Evolutionary conservation across 257 asterid genomes (phyloP).

Genomic region (Capsicum chinense): DNA sequence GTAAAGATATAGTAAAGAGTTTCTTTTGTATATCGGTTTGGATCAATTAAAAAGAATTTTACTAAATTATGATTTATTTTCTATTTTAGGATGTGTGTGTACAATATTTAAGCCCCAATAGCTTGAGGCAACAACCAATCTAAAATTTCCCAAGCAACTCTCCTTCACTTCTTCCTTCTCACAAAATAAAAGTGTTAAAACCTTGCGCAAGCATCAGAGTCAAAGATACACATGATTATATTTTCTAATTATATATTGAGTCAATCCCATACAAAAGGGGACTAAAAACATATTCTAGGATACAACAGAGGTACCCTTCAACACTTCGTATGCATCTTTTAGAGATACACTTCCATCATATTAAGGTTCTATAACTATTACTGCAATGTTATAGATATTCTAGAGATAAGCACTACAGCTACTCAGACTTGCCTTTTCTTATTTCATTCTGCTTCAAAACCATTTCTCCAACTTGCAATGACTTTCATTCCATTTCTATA

Average conservation of each 20-base stretch:
- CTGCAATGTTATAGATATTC: not conserved
- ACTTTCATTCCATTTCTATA: not conserved
- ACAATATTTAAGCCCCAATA: not conserved
- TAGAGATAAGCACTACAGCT: not conserved
- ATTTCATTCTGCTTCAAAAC: not conserved
- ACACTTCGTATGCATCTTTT: not conserved
- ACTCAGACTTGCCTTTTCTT: not conserved
- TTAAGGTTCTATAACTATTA: not conserved
- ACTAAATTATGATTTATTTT: not conserved
- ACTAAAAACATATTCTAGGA: not conserved
- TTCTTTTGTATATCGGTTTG: not conserved
- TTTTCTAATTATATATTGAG: not conserved
- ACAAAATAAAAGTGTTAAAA: not conserved
- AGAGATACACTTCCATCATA: not conserved
- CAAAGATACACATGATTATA: not conserved
- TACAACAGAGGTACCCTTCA: not conserved
- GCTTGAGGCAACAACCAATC: not conserved
- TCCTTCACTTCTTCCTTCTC: not conserved
- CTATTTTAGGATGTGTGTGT: not conserved
- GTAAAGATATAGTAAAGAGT: not conserved
- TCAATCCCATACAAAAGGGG: not conserved
- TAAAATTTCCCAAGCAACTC: not conserved
- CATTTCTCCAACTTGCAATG: not conserved
- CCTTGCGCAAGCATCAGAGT: not conserved
- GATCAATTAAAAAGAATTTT: not conserved